A percentile compares a stretch with the other conserved stretches of the same genome.
Evolutionary conservation across 2,329 filamentous ascomycete genomes (phyloP).

Genomic region (Aspergillus hortae): DNA sequence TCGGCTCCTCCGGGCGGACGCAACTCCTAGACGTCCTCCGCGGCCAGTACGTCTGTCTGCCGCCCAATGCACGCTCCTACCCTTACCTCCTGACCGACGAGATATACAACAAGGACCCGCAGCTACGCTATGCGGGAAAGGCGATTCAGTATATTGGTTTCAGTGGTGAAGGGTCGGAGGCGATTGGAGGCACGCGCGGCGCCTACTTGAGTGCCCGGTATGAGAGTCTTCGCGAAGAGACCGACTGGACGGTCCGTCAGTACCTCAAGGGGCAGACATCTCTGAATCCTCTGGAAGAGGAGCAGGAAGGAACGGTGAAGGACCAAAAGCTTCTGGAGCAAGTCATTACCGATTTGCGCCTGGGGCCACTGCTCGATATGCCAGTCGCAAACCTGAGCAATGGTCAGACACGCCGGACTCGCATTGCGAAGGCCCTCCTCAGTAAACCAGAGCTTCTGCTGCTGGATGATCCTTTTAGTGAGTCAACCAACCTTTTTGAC

Average conservation of each 20-base stretch:
- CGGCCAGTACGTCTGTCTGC: constrained; percentile 71
- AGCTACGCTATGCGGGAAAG: constrained; percentile 56
- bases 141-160: constrained; percentile 92
- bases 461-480: constrained; percentile 86
- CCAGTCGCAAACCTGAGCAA: constrained; percentile 90
- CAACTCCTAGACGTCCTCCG: constrained; percentile 75
- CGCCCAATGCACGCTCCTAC: constrained; percentile 71
- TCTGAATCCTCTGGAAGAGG: constrained; percentile 66
- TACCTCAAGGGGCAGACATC: constrained; percentile 80
- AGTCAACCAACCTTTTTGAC: constrained; percentile 15
- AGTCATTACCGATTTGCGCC: constrained; percentile 66
- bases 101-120: constrained; percentile 49
- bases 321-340: constrained; percentile 54
- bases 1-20: constrained; percentile 78
- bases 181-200: constrained; percentile 50
- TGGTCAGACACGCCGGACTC: constrained; percentile 80
- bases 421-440: constrained; percentile 83
- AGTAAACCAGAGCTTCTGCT: constrained; percentile 75
- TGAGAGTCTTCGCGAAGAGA: constrained; percentile 79
- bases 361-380: constrained; percentile 68
- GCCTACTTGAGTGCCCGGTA: constrained; percentile 88
- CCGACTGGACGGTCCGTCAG: constrained; percentile 78
- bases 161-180: constrained; percentile 63
- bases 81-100: constrained; percentile 69
- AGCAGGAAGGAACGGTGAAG: constrained; percentile 48